These are phyloP conservation scores for Populus tremula DNA, from an alignment of 345 rosid genomes.

Conservation along the genomic window DNA sequence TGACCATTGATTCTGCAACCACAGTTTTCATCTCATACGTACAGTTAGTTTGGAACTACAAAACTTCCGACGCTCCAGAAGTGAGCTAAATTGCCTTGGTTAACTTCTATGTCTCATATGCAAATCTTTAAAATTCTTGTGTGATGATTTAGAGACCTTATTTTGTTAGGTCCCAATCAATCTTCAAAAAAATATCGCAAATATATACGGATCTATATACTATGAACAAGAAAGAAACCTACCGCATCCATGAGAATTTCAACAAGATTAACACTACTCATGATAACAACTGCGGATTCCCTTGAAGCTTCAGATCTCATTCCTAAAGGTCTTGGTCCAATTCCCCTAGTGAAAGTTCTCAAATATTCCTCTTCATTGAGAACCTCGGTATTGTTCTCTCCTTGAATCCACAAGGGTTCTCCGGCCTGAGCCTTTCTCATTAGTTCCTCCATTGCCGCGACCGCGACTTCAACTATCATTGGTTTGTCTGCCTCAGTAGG, in stretches of 20 bases:
- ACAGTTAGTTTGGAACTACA: neutral
- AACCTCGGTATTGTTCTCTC: conserved; percentile 42
- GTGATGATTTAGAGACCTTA: neutral
- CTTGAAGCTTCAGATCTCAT: conserved; percentile 81
- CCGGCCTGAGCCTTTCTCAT: conserved; percentile 75
- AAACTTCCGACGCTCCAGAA: neutral
- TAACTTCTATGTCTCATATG: neutral
- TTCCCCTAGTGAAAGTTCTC: conserved; percentile 76
- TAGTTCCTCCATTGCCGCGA: conserved; percentile 96
- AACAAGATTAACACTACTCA: conserved; percentile 77
- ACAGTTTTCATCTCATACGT: neutral
- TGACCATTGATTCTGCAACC: conserved; percentile 76
- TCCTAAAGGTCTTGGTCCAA: conserved; percentile 74
- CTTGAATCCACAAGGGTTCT: conserved; percentile 70
- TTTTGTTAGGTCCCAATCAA: neutral
- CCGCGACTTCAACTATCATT: conserved; percentile 81
- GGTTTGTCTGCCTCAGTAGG: conserved; percentile 85
- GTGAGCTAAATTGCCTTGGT: too few relatives aligned
- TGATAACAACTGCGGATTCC: conserved; percentile 75
- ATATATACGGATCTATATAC: neutral
- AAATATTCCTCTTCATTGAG: conserved; percentile 78
- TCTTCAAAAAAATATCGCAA: neutral
- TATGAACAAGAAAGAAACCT: conserved; percentile 1
- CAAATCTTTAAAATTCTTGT: too few relatives aligned
- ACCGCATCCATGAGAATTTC: conserved; percentile 98